Percentiles rank a stretch among this genome's conserved stretches.
These are phyloP conservation scores for Lepidium campestre DNA, from an alignment of 441 rosid genomes.

Conservation along the genomic window DNA sequence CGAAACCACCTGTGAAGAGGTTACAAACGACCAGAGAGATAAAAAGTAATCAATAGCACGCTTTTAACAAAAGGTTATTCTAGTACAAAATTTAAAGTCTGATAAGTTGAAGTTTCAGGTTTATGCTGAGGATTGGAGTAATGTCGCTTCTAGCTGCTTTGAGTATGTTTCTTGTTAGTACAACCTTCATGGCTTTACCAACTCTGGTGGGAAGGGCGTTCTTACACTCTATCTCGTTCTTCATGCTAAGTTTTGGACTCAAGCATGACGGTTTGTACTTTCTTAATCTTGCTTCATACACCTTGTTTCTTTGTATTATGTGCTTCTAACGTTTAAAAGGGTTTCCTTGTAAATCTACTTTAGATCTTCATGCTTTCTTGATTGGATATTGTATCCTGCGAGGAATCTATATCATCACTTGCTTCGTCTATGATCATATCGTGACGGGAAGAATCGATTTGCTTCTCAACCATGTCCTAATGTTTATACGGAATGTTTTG, in stretches of 20 bases:
- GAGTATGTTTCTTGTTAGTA: constrained; percentile 9
- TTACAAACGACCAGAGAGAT: neutral
- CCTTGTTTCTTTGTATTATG: neutral
- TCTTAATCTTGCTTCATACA: neutral
- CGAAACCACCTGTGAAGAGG: neutral
- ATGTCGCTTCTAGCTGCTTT: constrained; percentile 16
- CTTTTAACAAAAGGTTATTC: neutral
- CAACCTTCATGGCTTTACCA: constrained; percentile 13
- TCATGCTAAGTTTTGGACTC: neutral
- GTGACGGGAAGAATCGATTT: constrained; percentile 7
- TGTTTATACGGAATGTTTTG: neutral
- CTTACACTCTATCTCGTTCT: neutral
- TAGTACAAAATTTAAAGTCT: neutral
- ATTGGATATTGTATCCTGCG: constrained; percentile 7
- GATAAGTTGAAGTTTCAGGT: constrained; percentile 9
- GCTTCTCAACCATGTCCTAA: neutral
- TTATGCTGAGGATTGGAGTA: constrained; percentile 15
- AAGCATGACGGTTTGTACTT: constrained; percentile 9
- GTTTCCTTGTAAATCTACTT: neutral
- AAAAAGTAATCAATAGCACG: neutral
- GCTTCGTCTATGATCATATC: constrained; percentile 14
- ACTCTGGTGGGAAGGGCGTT: constrained; percentile 8
- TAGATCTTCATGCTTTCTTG: constrained; percentile 16
- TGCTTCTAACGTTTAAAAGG: neutral
- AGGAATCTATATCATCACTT: neutral